Base-by-base conservation (phyloP, 176 grass and related monocot genomes). In the Typha latifolia region DNA sequence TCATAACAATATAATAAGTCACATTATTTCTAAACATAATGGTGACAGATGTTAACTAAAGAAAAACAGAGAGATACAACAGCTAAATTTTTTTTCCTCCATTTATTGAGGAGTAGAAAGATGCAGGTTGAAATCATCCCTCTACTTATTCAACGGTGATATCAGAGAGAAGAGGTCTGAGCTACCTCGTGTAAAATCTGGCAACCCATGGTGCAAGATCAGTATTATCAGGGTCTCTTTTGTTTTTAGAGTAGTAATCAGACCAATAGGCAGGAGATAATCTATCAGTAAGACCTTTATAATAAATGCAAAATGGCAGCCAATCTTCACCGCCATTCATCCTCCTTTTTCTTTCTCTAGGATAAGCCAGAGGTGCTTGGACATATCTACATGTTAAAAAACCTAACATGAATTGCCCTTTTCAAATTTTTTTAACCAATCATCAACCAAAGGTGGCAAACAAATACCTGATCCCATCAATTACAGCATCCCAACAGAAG, bases 131-230 rank as follows among this genome's bases (percentile, higher is more conserved):
- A 6, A 11, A 19, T 4, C 11, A 19, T 21, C 20, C 11, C 18
- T 59, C 16, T 59, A 59, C 18, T 9, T 19, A 59, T 19, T 59
- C 53, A 65, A 65, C 20, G 32, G 32, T 37, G 9, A 65, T 3
- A 32, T 59, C 9, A 65, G 63, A 11, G 0, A 29, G 53, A 59
- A 59, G 20, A 22, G 15, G 53, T 24, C 51, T 32, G 52, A 77
- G 62, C 75, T 89, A 86, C 69, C 82, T 91, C 0, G 51, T 78
- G 62, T 84, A 96, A 82, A 91, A 86, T 76, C 78, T 89, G 51
- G 93, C 80, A 64, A 96, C 88, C 93, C 93, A 96, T 0, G 93
- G 93, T 1, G 93, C 93, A 9, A 89, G 93, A 71, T 92, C 74
- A 51, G 88, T 91, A 51, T 96, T 96, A 53, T 96, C 85, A 5